Evolutionary conservation across 495 filamentous ascomycete species (phyloP).

Genomic region (Penicillium ochrochloron): DNA sequence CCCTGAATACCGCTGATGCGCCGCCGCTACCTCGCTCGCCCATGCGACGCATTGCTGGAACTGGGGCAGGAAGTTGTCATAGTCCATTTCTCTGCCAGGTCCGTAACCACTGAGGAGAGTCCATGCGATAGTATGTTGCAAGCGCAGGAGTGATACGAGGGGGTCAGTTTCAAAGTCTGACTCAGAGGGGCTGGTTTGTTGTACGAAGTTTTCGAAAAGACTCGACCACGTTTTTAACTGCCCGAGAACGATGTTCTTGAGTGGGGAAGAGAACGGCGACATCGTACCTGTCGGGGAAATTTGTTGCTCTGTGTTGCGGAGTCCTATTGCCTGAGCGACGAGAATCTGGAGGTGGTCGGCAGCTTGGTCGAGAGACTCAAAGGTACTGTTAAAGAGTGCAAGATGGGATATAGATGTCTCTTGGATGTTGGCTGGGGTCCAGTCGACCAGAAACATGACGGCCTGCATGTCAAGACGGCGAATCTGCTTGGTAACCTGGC

Average conservation of each 20-base stretch:
- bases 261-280: background rate
- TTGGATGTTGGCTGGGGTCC: background rate
- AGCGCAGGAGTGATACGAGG: background rate
- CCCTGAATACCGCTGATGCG: background rate
- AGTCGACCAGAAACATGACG: background rate
- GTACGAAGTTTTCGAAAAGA: background rate
- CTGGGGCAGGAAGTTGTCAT: constrained; percentile 1
- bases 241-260: background rate
- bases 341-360: constrained; percentile 3
- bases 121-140: constrained; percentile 34
- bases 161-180: background rate
- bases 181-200: background rate
- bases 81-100: constrained; percentile 7
- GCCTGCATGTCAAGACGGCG: background rate
- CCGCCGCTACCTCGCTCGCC: background rate
- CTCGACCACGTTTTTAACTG: background rate
- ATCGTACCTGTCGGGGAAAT: background rate
- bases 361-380: background rate
- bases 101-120: constrained; percentile 30
- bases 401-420: background rate
- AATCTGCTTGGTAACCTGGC: background rate
- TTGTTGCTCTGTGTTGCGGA: background rate
- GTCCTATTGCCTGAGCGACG: background rate
- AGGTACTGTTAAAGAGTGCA: background rate
- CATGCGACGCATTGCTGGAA: constrained; percentile 2